Evolutionary conservation across 306 rosid species (phyloP), one percentile per base, ranked within the genome.

Genomic region (Cucurbita pepo): DNA sequence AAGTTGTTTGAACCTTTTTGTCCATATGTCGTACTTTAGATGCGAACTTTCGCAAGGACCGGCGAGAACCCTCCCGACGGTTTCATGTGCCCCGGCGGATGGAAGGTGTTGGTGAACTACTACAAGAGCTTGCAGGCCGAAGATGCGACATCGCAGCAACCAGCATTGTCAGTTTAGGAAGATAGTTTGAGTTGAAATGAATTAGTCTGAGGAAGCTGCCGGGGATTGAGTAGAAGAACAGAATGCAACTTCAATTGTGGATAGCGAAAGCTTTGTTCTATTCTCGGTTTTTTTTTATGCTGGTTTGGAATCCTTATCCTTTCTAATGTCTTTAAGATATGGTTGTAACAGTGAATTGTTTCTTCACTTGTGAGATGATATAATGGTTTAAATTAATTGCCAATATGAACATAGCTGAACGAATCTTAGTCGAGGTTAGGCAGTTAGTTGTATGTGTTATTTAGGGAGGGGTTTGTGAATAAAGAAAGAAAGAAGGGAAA

Each of bases 11-110:
- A 58, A 30, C 9, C 57, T 48, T 19, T 19, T 36, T 55, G 73
- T 6, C 13, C 1, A 3, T 63, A 11, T 74, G 74, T 60, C 12
- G 69, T 53, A 66, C 63, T 55, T 76, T 80, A 95, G 99, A 95
- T 95, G 99, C 82, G 99, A 25, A 81, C 83, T 83, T 95, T 21
- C 77, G 99, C 99, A 3, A 91, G 81, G 82, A 95, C 75, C 0
- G 96, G 99, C 0, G 96, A 95, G 85, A 84, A 82, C 82, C 99
- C 96, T 22, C 99, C 99, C 0, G 92, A 91, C 55, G 99, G 99
- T 45, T 95, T 95, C 66, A 95, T 95, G 99, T 95, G 97, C 63
- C 97, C 97, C 12, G 78, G 85, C 38, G 99, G 99, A 73, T 91
- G 99, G 99, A 84, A 85, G 75, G 99, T 91, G 75, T 89, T 95